phyloP scores from a whole-genome alignment of 2,329 filamentous ascomycete genomes.

The Sclerotinia spermophila region DNA sequence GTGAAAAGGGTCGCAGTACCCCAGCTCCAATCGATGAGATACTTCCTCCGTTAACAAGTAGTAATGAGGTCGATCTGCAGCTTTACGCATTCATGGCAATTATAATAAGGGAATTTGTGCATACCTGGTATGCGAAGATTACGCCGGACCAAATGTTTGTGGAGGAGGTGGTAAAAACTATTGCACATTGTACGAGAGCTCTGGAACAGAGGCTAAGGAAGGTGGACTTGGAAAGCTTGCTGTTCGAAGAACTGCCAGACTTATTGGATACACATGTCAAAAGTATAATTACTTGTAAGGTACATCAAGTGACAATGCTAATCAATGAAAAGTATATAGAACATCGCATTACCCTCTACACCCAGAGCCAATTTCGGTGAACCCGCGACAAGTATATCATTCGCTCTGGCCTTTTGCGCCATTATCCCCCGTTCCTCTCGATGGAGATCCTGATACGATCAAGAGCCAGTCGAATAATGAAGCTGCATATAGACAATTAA shows the following conservation, averaged over 20 bases:
- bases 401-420: slow-evolving; percentile 76
- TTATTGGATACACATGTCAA: slow-evolving; percentile 75
- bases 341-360: slow-evolving; percentile 57
- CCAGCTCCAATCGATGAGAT: slow-evolving; percentile 71
- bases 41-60: slow-evolving; percentile 86
- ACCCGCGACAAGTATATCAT: slow-evolving; percentile 74
- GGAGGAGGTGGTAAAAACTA: slow-evolving; percentile 81
- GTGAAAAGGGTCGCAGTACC: slow-evolving; percentile 52
- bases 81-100: slow-evolving; percentile 90
- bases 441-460: slow-evolving; percentile 45
- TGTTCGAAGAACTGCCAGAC: slow-evolving; percentile 84
- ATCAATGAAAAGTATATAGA: slow-evolving; percentile 60
- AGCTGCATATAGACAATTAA: slow-evolving; percentile 75
- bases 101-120: slow-evolving; percentile 83
- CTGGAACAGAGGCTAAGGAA: slow-evolving; percentile 80
- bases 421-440: slow-evolving; percentile 68
- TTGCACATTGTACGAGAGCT: slow-evolving; percentile 85
- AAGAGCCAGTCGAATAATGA: slow-evolving; percentile 72
- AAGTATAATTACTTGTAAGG: slow-evolving; percentile 48
- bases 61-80: slow-evolving; percentile 88
- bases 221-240: slow-evolving; percentile 75
- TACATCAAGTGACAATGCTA: slow-evolving; percentile 15
- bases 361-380: slow-evolving; percentile 56
- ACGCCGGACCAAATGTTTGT: slow-evolving; percentile 87
- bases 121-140: slow-evolving; percentile 90